Conservation (phyloP, 495 filamentous ascomycete species). For the Neurospora sp. region DNA sequence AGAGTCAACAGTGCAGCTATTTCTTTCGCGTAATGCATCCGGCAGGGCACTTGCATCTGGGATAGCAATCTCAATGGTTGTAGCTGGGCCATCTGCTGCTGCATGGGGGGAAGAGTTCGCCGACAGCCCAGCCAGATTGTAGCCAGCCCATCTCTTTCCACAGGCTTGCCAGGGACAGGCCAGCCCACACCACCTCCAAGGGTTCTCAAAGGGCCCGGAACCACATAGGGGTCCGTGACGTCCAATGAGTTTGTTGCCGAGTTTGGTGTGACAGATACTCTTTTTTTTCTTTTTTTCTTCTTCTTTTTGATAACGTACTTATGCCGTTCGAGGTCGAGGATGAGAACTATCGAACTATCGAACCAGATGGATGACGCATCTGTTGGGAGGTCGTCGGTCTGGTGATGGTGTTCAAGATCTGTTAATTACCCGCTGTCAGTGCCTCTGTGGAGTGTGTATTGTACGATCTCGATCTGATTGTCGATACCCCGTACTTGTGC, state of each 20-base stretch:
- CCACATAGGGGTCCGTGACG: constrained; percentile 10
- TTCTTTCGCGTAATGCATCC: constrained; percentile 26
- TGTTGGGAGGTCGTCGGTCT: not conserved
- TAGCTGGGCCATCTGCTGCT: constrained; percentile 2
- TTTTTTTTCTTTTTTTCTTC: not conserved
- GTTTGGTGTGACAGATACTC: not conserved
- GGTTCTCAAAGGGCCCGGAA: constrained; percentile 8
- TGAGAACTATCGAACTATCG: not conserved
- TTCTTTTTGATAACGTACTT: not conserved
- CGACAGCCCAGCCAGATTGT: constrained; percentile 7
- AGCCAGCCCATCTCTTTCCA: constrained; percentile 7
- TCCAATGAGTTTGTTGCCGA: constrained; percentile 14
- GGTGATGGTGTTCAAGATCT: not conserved
- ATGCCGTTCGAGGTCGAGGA: not conserved
- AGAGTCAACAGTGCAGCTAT: constrained; percentile 6
- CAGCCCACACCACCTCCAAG: not conserved
- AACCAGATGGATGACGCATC: not conserved
- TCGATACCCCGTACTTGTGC: not conserved
- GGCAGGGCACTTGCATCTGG: constrained; percentile 23
- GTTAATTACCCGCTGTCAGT: not conserved
- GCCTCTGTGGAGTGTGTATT: not conserved
- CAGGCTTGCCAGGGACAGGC: not conserved
- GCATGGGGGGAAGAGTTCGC: constrained; percentile 15
- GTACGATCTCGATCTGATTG: not conserved
- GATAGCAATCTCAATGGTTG: constrained; percentile 13